Base-by-base conservation (phyloP, 441 rosid genomes). In the Macaranga tanarius region DNA sequence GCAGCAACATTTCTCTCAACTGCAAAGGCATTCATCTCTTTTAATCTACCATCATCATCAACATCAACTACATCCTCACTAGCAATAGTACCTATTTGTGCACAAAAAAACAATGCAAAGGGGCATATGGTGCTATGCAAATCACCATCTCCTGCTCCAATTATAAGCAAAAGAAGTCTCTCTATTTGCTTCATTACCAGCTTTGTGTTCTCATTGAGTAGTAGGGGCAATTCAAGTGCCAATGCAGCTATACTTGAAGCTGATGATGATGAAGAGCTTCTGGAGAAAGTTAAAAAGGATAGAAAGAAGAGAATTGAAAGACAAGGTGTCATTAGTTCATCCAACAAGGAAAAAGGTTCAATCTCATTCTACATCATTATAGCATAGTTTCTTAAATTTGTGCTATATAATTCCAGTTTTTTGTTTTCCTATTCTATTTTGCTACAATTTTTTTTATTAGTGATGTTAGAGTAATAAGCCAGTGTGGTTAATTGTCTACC, bases 231-330 rank as follows among this genome's bases (percentile, higher is more conserved):
- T 68, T 71, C 65, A 7, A 78, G 72, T n/a, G 88, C 87, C 44
- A 84, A 82, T 85, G 97, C 97, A 47, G 96, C 96, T 66, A 85
- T 95, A 26, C 84, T 95, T 22, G 97, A 95, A 80, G 96, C 99
- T 48, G 97, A 95, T 67, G 99, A 95, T 56, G 97, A 91, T 80
- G 87, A 76, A 58, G 99, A 95, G 83, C 89, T 95, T 12, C 10
- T 95, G 79, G 97, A 95, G 83, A 95, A 79, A 76, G 97, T 92
- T 62, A 90, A 95, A 82, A 82, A 47, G 79, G 99, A 95, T 75
- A 86, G 97, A 69, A 84, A 89, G 80, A 92, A 86, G 90, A 89
- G 99, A 83, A 84, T 95, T 70, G 97, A 92, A 83, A 90, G 84
- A 81, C 99, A 92, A 78, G 88, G 86, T 64, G 85, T 89, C 60